Conservation (phyloP, 2,329 filamentous ascomycete genomes). For the Neurospora crassa region DNA sequence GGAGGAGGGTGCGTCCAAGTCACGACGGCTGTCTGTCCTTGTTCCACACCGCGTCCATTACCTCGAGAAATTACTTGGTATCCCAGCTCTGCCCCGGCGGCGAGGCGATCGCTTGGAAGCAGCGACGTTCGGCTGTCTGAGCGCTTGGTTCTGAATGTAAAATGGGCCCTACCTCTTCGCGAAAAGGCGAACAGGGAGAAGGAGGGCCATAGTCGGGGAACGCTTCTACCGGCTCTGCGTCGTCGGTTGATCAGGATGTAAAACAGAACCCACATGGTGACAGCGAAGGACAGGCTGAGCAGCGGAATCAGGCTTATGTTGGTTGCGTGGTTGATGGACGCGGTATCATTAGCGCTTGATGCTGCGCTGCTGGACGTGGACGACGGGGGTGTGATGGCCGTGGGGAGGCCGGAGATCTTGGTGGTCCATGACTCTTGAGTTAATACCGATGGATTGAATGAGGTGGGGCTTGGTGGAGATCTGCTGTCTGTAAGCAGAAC, state of each 20-base stretch:
- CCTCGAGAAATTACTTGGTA: not conserved
- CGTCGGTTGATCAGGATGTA: slow-evolving; percentile 11
- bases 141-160: not conserved
- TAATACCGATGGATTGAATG: not conserved
- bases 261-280: slow-evolving; percentile 6
- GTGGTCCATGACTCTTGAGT: not conserved
- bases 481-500: not conserved
- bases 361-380: not conserved
- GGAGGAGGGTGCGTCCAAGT: not conserved
- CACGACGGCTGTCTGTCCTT: not conserved
- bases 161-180: not conserved
- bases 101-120: not conserved
- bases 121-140: not conserved
- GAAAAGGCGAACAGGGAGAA: not conserved
- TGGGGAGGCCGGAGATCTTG: not conserved
- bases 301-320: slow-evolving; percentile 15
- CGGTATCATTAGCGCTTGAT: not conserved
- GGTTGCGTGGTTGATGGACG: slow-evolving; percentile 4
- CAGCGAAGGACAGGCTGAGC: slow-evolving; percentile 10
- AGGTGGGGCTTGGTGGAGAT: not conserved
- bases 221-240: not conserved
- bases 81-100: not conserved
- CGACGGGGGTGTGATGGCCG: not conserved
- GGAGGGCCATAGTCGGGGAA: not conserved
- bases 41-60: not conserved